A percentile compares a stretch with the other conserved stretches of the same genome.
phyloP scores from a whole-genome alignment of 345 rosid genomes.

The Heritiera littoralis region DNA sequence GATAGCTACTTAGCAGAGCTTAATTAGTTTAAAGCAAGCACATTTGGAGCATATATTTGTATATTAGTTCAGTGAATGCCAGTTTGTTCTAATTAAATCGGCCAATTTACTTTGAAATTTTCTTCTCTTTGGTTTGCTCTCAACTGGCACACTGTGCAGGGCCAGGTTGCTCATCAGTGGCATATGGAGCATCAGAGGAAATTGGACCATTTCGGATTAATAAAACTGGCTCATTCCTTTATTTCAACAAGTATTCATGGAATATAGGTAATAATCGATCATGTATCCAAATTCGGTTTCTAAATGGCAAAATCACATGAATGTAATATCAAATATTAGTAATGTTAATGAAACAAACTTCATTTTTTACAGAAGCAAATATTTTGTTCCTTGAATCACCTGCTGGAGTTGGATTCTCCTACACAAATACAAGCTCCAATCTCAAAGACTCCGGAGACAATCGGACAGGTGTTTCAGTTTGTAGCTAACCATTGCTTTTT shows the following conservation, averaged over 20 bases:
- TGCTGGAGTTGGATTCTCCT: conserved; percentile 95
- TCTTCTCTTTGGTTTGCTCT: neutral
- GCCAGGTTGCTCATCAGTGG: conserved; percentile 96
- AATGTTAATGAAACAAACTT: too few relatives aligned
- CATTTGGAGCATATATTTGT: neutral
- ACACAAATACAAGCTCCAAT: conserved; percentile 78
- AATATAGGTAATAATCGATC: conserved; percentile 52
- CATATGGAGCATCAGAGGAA: conserved; percentile 97
- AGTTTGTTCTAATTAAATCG: neutral
- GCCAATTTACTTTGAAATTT: neutral
- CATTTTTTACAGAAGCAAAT: conserved; percentile 63
- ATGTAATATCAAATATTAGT: neutral
- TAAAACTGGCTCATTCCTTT: conserved; percentile 60
- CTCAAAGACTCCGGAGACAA: conserved; percentile 70
- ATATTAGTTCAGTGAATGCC: neutral
- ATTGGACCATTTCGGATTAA: conserved; percentile 90
- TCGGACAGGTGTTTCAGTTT: conserved; percentile 55
- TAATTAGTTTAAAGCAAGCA: neutral
- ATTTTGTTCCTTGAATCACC: conserved; percentile 90
- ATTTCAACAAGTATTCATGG: conserved; percentile 71
- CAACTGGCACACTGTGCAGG: conserved; percentile 48
- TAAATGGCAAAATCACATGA: neutral
- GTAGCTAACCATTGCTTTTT: neutral
- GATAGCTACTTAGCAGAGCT: neutral
- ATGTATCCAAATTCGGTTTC: neutral